Conservation (phyloP, 2,329 filamentous ascomycete species). For the Trichoderma sp. region DNA sequence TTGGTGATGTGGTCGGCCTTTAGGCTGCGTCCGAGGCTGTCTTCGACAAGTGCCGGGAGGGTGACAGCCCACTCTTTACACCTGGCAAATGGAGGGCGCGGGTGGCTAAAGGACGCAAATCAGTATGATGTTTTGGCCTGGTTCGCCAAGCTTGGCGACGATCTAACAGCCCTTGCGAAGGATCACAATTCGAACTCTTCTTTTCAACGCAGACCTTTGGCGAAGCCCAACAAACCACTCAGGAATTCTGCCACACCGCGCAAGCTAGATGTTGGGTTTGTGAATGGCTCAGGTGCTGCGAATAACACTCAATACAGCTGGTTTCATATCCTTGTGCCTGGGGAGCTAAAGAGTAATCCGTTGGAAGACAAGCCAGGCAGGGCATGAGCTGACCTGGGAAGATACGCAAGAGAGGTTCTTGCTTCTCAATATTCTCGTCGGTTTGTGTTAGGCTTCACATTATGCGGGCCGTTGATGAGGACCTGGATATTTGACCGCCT, state of each 20-base stretch:
- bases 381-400: not conserved
- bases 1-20: slow-evolving; percentile 32
- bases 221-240: not conserved
- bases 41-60: slow-evolving; percentile 35
- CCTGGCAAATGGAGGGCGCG: slow-evolving; percentile 30
- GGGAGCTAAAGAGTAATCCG: not conserved
- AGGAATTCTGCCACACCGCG: not conserved
- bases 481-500: not conserved
- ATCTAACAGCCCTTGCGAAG: slow-evolving; percentile 28
- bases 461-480: not conserved
- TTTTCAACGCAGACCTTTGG: slow-evolving; percentile 19
- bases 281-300: not conserved
- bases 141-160: slow-evolving; percentile 31
- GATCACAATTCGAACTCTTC: slow-evolving; percentile 21
- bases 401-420: not conserved
- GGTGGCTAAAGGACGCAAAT: slow-evolving; percentile 35
- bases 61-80: slow-evolving; percentile 30
- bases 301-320: not conserved
- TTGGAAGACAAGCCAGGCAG: not conserved
- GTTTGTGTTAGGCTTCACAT: not conserved
- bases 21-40: slow-evolving; percentile 31
- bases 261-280: slow-evolving; percentile 2
- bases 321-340: not conserved
- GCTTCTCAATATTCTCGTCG: not conserved
- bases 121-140: slow-evolving; percentile 35